Conservation (phyloP, 345 rosid genomes). For the Xanthoceras sorbifolium region DNA sequence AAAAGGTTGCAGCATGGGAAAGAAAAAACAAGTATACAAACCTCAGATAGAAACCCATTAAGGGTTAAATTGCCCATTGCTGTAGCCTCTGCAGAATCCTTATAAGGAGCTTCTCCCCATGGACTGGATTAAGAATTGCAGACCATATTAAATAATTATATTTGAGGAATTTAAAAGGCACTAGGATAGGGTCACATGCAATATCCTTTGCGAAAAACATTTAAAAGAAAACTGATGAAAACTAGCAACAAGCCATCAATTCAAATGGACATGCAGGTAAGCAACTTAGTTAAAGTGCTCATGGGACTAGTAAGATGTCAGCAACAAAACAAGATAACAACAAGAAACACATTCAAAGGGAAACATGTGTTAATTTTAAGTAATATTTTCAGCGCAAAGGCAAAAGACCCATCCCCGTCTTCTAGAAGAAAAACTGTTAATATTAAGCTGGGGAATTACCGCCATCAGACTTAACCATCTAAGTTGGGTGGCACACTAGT, state of each 20-base stretch:
- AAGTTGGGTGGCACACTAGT: background rate
- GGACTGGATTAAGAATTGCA: conserved; percentile 57
- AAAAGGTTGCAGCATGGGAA: background rate
- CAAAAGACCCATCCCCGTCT: background rate
- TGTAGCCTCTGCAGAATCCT: conserved; percentile 70
- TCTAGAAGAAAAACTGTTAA: background rate
- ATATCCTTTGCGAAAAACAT: background rate
- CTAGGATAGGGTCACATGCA: conserved; percentile 1
- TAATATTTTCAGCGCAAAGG: background rate
- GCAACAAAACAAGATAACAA: background rate
- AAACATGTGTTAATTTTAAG: background rate
- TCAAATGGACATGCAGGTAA: conserved; percentile 13
- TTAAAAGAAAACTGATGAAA: background rate
- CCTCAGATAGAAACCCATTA: conserved; percentile 70
- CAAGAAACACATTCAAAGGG: background rate
- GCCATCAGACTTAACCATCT: background rate
- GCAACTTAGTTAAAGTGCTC: background rate
- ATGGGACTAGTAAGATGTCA: background rate
- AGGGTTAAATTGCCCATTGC: conserved; percentile 60
- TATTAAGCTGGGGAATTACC: conserved; percentile 1
- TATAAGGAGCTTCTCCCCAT: conserved; percentile 63
- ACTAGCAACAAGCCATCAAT: background rate
- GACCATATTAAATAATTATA: conserved; percentile 20
- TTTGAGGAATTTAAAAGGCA: conserved; percentile 5
- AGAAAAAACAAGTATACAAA: conserved; percentile 34